phyloP scores from a whole-genome alignment of 441 rosid genomes.

The Populus tomentosa region DNA sequence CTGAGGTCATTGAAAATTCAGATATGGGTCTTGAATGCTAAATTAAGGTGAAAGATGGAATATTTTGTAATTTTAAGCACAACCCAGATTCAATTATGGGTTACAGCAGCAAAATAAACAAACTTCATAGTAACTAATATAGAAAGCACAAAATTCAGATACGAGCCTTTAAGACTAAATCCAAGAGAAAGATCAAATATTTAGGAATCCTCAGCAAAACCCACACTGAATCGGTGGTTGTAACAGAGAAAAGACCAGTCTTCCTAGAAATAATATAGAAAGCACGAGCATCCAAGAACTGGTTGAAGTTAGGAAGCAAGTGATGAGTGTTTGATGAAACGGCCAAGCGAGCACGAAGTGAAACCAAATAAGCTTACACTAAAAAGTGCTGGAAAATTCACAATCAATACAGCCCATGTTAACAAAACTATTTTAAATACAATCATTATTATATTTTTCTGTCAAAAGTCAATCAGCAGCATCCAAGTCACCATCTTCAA shows the following conservation, averaged over 20 bases:
- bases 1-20: neutral
- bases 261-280: neutral
- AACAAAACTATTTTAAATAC: neutral
- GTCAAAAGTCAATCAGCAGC: too few species aligned
- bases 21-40: neutral
- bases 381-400: neutral
- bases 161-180: neutral
- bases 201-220: neutral
- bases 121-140: neutral
- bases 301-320: neutral
- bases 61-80: neutral
- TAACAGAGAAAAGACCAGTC: neutral
- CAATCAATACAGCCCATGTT: neutral
- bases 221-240: neutral
- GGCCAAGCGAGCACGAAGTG: conserved; percentile 13
- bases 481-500: too few species aligned
- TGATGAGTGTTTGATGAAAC: conserved; percentile 33
- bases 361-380: neutral
- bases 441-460: too few species aligned
- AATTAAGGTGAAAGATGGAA: neutral
- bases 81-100: neutral
- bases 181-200: neutral
- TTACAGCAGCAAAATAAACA: neutral
- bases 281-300: too few species aligned
- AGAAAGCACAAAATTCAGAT: neutral